Conservation (phyloP, 1,284 basidiomycete genomes). For the Cutaneotrichosporon mucoides region DNA sequence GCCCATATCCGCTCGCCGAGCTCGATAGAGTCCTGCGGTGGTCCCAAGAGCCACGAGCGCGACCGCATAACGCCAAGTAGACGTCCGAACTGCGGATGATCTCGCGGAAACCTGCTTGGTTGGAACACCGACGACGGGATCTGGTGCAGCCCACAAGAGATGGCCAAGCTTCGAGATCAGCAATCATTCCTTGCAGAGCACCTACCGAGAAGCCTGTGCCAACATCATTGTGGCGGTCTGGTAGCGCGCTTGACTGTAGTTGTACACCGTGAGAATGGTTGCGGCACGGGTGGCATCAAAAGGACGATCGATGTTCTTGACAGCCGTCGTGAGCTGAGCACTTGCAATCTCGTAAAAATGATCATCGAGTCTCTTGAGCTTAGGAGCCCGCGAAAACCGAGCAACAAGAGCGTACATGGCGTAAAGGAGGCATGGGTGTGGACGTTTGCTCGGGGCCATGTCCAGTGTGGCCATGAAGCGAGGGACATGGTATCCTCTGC, state of each 20-base stretch:
- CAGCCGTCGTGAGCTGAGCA: constrained; percentile 28
- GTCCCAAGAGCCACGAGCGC: constrained; percentile 26
- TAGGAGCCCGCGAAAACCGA: constrained; percentile 26
- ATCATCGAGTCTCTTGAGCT: constrained; percentile 32
- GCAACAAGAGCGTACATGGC: constrained; percentile 41
- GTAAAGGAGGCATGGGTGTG: constrained; percentile 41
- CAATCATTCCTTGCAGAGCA: neutral
- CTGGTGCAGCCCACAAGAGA: constrained; percentile 32
- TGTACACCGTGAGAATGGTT: constrained; percentile 36
- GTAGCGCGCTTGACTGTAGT: constrained; percentile 34
- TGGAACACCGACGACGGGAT: constrained; percentile 32
- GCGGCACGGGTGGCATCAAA: constrained; percentile 37
- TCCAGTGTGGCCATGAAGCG: constrained; percentile 38
- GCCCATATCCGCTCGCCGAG: constrained; percentile 41
- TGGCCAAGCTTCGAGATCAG: constrained; percentile 3
- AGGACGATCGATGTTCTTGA: constrained; percentile 28
- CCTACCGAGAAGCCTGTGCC: constrained; percentile 26
- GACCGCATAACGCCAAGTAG: constrained; percentile 31
- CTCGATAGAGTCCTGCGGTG: constrained; percentile 35
- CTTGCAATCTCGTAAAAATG: constrained; percentile 35
- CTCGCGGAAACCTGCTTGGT: constrained; percentile 7
- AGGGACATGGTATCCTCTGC: constrained; percentile 33
- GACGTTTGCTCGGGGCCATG: constrained; percentile 30
- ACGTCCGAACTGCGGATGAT: neutral
- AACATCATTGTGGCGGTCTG: constrained; percentile 39